Evolutionary conservation across 225 moss, liverwort and hornwort species (phyloP), one percentile per base, ranked within the genome.

Genomic region (Marchantia polymorpha): DNA sequence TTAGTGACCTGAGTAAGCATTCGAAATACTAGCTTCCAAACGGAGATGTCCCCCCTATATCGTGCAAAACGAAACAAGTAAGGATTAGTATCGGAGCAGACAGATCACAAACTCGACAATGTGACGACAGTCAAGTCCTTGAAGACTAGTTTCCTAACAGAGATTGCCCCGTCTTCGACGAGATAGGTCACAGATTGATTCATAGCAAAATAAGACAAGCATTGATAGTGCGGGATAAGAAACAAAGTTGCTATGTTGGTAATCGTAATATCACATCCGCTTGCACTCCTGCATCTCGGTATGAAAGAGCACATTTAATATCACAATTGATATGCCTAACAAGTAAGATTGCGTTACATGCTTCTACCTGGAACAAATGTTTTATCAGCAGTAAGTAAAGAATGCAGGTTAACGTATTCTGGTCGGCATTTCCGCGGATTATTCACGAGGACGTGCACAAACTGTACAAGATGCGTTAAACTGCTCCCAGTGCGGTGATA

Each of bases 1-100:
- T 96, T 94, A 63, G 86, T 91, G 81, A 94, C 81, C 81, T 96
- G 94, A 39, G 92, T 91, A 74, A 96, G 90, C 91, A 94, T 92
- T 72, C 94, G 92, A 67, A 94, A 83, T 73, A 96, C 22, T 58
- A 94, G 67, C 29, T 85, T 90, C 46, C 50, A 27, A 61, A 92
- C 73, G n/a, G 91, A 85, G 71, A 91, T 96, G 83, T 94, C 89
- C 10, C 94, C 96, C 96, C 94, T 96, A 85, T 68, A 7, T 69
- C 55, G 7, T 13, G 14, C 25, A 65, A 75, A 39, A 75, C 9
- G 20, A 54, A 27, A 75, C 17, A 15, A 19, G 15, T 22, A 75
- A 39, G 12, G 7, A 60, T 59, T 30, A 60, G 75, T 22, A 14
- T 39, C 39, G 39, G 39, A 39, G 39, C 39, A 39, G 39, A 39